Conservation (phyloP, 495 filamentous ascomycete genomes). For the Tetracladium marchalianum region DNA sequence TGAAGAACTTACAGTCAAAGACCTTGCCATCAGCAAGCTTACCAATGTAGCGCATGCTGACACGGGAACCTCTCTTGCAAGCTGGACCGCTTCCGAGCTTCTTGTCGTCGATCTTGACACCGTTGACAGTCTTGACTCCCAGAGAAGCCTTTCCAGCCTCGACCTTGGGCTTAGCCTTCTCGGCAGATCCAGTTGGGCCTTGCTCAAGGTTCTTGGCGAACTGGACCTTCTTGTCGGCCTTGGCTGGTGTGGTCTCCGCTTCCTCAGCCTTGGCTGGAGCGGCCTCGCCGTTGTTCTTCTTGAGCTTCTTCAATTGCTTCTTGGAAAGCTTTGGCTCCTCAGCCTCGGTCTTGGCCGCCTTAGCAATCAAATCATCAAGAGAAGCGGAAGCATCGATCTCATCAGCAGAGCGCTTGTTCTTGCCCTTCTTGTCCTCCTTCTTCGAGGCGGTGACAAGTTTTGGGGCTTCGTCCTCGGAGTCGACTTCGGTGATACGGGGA, state of each 20-base stretch:
- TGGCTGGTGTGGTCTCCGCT: slow-evolving; percentile 30
- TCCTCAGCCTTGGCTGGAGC: slow-evolving; percentile 48
- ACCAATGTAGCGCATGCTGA: slow-evolving; percentile 94
- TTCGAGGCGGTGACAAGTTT: slow-evolving; percentile 50
- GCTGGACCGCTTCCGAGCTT: slow-evolving; percentile 74
- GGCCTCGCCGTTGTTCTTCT: slow-evolving; percentile 92
- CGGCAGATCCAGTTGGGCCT: slow-evolving; percentile 66
- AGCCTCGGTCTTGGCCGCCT: slow-evolving; percentile 29
- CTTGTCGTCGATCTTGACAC: slow-evolving; percentile 86
- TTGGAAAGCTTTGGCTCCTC: slow-evolving; percentile 53
- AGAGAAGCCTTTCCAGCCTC: slow-evolving; percentile 34
- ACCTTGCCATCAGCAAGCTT: slow-evolving; percentile 87
- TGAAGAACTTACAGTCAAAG: slow-evolving; percentile 66
- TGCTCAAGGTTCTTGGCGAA: slow-evolving; percentile 98
- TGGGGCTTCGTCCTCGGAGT: slow-evolving; percentile 61
- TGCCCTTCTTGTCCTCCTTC: slow-evolving; percentile 47
- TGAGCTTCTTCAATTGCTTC: slow-evolving; percentile 97
- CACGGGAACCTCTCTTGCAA: slow-evolving; percentile 75
- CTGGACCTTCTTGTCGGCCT: slow-evolving; percentile 85
- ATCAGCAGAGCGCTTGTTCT: slow-evolving; percentile 81
- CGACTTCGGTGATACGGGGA: slow-evolving; percentile 75
- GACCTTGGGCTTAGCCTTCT: slow-evolving; percentile 64
- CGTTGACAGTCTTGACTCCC: slow-evolving; percentile 68
- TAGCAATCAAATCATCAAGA: slow-evolving; percentile 64
- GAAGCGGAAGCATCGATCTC: slow-evolving; percentile 43